Evolutionary conservation across 768 basidiomycete genomes (phyloP).

Genomic region (Mycena pura): DNA sequence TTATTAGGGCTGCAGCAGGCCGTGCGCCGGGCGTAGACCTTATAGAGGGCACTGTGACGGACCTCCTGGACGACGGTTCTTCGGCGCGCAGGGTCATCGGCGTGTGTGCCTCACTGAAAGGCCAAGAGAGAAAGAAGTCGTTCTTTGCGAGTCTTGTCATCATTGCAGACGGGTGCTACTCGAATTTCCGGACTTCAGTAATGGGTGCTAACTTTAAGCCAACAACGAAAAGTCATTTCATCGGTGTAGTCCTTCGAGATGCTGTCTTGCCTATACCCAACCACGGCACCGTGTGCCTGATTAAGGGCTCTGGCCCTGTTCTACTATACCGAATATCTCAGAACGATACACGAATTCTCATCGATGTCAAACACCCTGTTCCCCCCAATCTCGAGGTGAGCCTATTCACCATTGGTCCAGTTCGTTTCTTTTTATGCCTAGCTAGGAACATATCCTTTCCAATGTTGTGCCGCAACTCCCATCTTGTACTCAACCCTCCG

Average conservation of each 20-base stretch:
- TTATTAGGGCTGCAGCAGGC: slow-evolving; percentile 55
- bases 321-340: slow-evolving; percentile 91
- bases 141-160: slow-evolving; percentile 82
- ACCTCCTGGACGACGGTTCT: slow-evolving; percentile 65
- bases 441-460: slow-evolving; percentile 69
- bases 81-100: slow-evolving; percentile 62
- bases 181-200: slow-evolving; percentile 83
- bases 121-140: slow-evolving; percentile 51
- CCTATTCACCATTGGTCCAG: slow-evolving; percentile 4
- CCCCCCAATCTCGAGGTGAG: slow-evolving; percentile 82
- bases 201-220: slow-evolving; percentile 62
- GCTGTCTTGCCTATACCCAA: slow-evolving; percentile 73
- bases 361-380: slow-evolving; percentile 86
- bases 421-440: background rate
- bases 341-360: slow-evolving; percentile 90
- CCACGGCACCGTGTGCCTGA: slow-evolving; percentile 85
- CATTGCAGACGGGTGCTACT: slow-evolving; percentile 94
- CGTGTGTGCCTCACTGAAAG: slow-evolving; percentile 57
- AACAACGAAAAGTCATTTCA: slow-evolving; percentile 75
- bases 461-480: slow-evolving; percentile 88
- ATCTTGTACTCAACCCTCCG: slow-evolving; percentile 64
- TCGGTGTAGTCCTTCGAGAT: slow-evolving; percentile 85
- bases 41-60: slow-evolving; percentile 84
- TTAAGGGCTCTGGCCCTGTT: slow-evolving; percentile 85
- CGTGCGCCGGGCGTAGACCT: slow-evolving; percentile 72